Conservation (phyloP, 2,329 filamentous ascomycete species). For the Pochonia chlamydosporia region DNA sequence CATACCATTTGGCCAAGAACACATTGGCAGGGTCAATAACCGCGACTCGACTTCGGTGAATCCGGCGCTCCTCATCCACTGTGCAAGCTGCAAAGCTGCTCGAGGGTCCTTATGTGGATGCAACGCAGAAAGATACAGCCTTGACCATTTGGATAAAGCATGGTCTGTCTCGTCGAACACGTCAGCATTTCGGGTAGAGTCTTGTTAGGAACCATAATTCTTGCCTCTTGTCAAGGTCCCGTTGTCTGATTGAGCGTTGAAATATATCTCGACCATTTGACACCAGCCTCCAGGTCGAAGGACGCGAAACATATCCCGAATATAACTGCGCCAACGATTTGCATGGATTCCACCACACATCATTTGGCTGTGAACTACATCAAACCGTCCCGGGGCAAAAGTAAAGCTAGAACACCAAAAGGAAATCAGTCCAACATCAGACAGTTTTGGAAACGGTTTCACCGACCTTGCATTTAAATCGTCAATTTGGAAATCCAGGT, state of each 20-base stretch:
- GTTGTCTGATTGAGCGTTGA: constrained; percentile 80
- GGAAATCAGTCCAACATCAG: neutral
- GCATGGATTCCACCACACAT: constrained; percentile 66
- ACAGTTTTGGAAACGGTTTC: neutral
- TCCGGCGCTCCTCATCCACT: constrained; percentile 54
- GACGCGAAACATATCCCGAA: constrained; percentile 68
- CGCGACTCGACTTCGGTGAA: constrained; percentile 62
- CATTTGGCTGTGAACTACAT: constrained; percentile 75
- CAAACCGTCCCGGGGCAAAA: constrained; percentile 66
- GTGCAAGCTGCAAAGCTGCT: constrained; percentile 54
- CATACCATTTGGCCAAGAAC: constrained; percentile 61
- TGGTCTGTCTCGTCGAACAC: constrained; percentile 39
- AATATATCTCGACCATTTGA: constrained; percentile 84
- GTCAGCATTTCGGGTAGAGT: constrained; percentile 5
- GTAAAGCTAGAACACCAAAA: constrained; percentile 44
- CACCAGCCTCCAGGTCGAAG: constrained; percentile 76
- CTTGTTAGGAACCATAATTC: constrained; percentile 11
- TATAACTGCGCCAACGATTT: constrained; percentile 67
- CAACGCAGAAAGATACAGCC: constrained; percentile 55
- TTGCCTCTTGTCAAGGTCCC: constrained; percentile 63
- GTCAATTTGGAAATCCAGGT: constrained; percentile 67
- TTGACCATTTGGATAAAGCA: constrained; percentile 63
- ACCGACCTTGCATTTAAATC: constrained; percentile 60
- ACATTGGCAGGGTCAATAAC: constrained; percentile 63
- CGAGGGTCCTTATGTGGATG: constrained; percentile 62